Evolutionary conservation across 2,329 filamentous ascomycete species (phyloP).

Genomic region (Ascomycota sp.): DNA sequence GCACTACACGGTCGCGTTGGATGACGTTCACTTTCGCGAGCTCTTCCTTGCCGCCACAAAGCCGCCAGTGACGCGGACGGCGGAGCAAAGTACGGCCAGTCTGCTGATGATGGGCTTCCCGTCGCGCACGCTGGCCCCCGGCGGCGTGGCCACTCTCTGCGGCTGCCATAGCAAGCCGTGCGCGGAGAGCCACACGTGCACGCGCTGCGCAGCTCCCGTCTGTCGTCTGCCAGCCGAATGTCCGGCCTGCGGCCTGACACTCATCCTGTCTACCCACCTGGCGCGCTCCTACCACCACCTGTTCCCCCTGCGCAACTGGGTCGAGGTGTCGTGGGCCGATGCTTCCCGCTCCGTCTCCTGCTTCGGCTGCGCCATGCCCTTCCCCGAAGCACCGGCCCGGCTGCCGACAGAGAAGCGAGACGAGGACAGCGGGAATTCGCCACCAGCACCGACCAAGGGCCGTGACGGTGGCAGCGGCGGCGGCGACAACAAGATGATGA

Average conservation of each 20-base stretch:
- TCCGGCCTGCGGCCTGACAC: slow-evolving; percentile 72
- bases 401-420: neutral
- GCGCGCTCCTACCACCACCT: slow-evolving; percentile 87
- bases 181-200: slow-evolving; percentile 76
- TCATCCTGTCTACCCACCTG: slow-evolving; percentile 85
- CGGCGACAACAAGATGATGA: neutral
- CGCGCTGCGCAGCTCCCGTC: slow-evolving; percentile 71
- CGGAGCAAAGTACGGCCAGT: slow-evolving; percentile 35
- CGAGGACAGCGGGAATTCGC: neutral
- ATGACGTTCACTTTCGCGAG: slow-evolving; percentile 60
- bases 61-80: slow-evolving; percentile 59
- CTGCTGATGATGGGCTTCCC: slow-evolving; percentile 98
- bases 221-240: slow-evolving; percentile 82
- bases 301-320: slow-evolving; percentile 79
- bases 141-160: slow-evolving; percentile 50
- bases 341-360: slow-evolving; percentile 46
- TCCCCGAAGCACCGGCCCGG: slow-evolving; percentile 30
- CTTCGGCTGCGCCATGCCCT: slow-evolving; percentile 55
- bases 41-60: slow-evolving; percentile 78
- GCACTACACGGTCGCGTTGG: slow-evolving; percentile 65
- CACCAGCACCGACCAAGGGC: neutral
- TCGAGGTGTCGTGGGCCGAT: slow-evolving; percentile 66
- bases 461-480: neutral
- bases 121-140: slow-evolving; percentile 55
- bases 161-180: slow-evolving; percentile 75